Base-by-base conservation (phyloP, 2,329 filamentous ascomycete genomes). In the Trichoderma brevicompactum region DNA sequence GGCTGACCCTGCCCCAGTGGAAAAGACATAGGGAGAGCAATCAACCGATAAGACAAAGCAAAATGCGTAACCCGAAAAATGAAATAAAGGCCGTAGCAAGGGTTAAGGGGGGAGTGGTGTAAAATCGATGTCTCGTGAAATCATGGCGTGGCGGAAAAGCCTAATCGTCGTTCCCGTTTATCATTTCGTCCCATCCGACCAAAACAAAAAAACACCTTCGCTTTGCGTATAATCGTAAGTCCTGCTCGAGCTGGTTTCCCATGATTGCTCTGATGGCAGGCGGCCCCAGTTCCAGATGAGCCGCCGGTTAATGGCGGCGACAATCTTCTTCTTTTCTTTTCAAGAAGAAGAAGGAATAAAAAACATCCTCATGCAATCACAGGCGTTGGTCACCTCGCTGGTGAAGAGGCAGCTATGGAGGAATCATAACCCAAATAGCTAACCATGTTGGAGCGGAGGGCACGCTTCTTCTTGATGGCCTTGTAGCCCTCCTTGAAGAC, bases 401-500 rank as follows among this genome's bases (percentile, higher is more conserved):
- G 68, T 13, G 74, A 72, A 17, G 70, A 72, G 49, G 71, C 68
- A 17, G 71, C 59, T 41, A 71, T 70, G 13, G 73, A 70, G 5
- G 74, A 71, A 63, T 72, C 71, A 49, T 74, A 67, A 41, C 70
- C 73, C 12, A 70, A 69, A 55, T 72, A 68, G 55, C 73, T 76
- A 61, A 70, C 68, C 60, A 74, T 69, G 62, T 69, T 76, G 43
- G 71, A 71, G 43, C 76, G 74, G 50, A 70, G 71, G 55, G 77
- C 77, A 38, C 79, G 79, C 69, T 78, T 81, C 65, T 79, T 78
- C 74, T 84, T 83, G 36, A 87, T 77, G 15, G 73, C 73, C 61
- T 75, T 74, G 64, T 85, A 89, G 71, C 89, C 86, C 38, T 82
- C 75, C 74, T 87, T 89, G 83, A 87, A 89, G 68, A 82, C 82